Conservation (phyloP, 179 eudicot species). For the Corrigiola litoralis region DNA sequence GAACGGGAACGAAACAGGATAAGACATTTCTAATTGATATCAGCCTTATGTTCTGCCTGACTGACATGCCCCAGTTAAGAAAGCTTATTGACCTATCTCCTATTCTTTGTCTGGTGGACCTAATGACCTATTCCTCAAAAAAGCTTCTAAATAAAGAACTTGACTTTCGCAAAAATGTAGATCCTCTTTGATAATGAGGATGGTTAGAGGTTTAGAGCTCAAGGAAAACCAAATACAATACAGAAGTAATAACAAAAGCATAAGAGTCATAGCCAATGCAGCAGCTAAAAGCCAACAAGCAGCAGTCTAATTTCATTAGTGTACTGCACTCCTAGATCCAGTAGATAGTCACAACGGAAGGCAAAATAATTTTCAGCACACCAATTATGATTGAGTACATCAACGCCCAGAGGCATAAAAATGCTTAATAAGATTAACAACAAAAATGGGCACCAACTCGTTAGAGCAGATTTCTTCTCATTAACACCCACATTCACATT, state of each 20-base stretch:
- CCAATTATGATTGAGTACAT: neutral
- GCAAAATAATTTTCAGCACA: neutral
- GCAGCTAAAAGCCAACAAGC: neutral
- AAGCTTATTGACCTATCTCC: too few species aligned
- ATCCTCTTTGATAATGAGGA: neutral
- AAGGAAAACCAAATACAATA: neutral
- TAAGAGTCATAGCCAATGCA: neutral
- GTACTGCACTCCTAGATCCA: neutral
- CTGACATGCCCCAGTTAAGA: too few species aligned
- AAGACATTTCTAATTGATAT: too few species aligned
- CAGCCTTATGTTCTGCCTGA: too few species aligned
- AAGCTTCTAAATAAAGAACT: too few species aligned
- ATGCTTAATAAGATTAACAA: too few species aligned
- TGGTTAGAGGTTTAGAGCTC: neutral
- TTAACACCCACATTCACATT: neutral
- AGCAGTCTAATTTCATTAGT: neutral
- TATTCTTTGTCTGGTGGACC: too few species aligned
- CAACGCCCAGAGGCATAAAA: too few species aligned
- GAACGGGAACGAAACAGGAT: too few species aligned
- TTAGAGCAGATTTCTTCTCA: neutral
- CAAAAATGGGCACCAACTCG: too few species aligned
- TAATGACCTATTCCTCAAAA: too few species aligned
- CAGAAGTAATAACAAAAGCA: neutral
- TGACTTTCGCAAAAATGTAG: neutral
- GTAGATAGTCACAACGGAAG: neutral